Conservation (phyloP, 148 eudicot species). For the Silene uniflora region DNA sequence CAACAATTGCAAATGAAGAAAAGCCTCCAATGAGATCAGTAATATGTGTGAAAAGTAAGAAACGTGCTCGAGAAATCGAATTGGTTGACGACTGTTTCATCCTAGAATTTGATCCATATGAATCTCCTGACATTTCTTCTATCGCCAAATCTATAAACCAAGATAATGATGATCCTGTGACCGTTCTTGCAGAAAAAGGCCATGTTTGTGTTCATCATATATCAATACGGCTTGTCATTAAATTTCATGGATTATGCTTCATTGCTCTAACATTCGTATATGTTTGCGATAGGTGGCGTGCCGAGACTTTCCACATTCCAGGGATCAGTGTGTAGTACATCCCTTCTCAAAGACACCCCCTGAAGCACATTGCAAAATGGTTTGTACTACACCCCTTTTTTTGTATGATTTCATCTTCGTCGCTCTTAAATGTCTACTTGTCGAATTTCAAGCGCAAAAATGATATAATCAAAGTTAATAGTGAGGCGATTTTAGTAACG, state of each 20-base stretch:
- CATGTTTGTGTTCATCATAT: too few species aligned
- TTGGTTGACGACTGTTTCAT: conserved; percentile 51
- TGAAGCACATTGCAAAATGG: conserved; percentile 39
- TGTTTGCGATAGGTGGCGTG: conserved; percentile 44
- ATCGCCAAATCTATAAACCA: not conserved
- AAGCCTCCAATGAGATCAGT: conserved; percentile 29
- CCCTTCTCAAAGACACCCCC: conserved; percentile 50
- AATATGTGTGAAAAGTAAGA: conserved; percentile 29
- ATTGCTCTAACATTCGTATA: not conserved
- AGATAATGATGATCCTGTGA: conserved; percentile 18
- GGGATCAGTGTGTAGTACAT: conserved; percentile 45
- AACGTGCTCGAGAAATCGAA: conserved; percentile 23
- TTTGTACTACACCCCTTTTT: conserved; percentile 29
- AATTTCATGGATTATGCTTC: not conserved
- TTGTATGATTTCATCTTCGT: not conserved
- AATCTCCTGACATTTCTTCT: conserved; percentile 8
- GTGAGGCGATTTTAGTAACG: not conserved
- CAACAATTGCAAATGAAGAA: not conserved
- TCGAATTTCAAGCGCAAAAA: not conserved
- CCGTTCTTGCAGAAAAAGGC: conserved; percentile 50
- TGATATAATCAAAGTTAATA: not conserved
- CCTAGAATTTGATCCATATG: conserved; percentile 36
- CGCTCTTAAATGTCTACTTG: not conserved
- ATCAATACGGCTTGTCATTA: too few species aligned
- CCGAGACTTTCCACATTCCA: conserved; percentile 68